Evolutionary conservation across 495 filamentous ascomycete genomes (phyloP).

Genomic region (Xylaria bambusicola): DNA sequence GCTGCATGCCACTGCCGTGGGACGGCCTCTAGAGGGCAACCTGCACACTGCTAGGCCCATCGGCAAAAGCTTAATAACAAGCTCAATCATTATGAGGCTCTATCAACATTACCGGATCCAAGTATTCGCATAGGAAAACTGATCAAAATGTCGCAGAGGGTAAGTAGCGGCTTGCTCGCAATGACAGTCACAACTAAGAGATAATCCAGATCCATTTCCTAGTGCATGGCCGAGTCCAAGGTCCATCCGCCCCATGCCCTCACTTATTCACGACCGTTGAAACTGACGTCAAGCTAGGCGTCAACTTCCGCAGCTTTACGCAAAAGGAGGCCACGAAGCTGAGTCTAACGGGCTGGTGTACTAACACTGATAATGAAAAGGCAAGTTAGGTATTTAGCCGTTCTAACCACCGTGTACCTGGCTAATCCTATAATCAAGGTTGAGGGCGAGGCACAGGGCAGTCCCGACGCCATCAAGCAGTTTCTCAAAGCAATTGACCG

Average conservation of each 20-base stretch:
- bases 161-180: conserved; percentile 11
- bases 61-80: too few relatives aligned
- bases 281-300: conserved; percentile 52
- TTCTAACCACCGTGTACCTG: neutral
- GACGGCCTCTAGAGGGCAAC: too few relatives aligned
- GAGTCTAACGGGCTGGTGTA: conserved; percentile 74
- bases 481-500: conserved; percentile 76
- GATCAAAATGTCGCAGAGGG: conserved; percentile 34
- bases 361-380: conserved; percentile 72
- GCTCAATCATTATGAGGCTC: too few relatives aligned
- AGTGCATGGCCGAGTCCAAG: conserved; percentile 59
- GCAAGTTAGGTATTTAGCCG: conserved; percentile 40
- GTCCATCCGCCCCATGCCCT: conserved; percentile 29
- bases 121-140: neutral
- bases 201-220: conserved; percentile 51
- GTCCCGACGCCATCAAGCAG: conserved; percentile 59
- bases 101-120: too few relatives aligned
- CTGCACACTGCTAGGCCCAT: too few relatives aligned
- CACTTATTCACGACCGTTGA: neutral
- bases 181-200: neutral
- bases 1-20: too few relatives aligned
- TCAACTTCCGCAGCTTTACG: conserved; percentile 78
- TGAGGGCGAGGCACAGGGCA: conserved; percentile 87
- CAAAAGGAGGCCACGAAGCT: conserved; percentile 65
- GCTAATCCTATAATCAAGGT: conserved; percentile 54